phyloP scores from a whole-genome alignment of 2,329 filamentous ascomycete species.

The Fulvia fulva region DNA sequence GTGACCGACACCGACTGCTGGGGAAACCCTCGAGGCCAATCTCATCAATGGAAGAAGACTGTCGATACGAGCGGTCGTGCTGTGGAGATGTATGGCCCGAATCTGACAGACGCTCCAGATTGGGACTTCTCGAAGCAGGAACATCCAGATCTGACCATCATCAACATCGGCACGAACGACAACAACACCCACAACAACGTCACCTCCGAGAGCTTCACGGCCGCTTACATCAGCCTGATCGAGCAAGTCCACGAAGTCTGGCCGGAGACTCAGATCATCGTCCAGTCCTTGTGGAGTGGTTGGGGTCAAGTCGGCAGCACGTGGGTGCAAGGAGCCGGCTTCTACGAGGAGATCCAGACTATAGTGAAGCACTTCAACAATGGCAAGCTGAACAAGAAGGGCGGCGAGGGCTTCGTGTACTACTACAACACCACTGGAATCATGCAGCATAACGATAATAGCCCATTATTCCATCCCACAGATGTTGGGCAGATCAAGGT shows the following conservation, averaged over 20 bases:
- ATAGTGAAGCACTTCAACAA: conserved; percentile 45
- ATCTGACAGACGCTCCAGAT: conserved; percentile 25
- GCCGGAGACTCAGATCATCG: conserved; percentile 41
- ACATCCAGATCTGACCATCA: conserved; percentile 39
- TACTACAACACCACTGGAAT: conserved; percentile 61
- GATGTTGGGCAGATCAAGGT: conserved; percentile 60
- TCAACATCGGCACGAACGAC: conserved; percentile 46
- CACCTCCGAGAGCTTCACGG: conserved; percentile 35
- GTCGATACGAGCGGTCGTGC: conserved; percentile 52
- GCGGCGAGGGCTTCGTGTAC: conserved; percentile 49
- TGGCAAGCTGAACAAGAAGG: conserved; percentile 39
- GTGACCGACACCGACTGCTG: conserved; percentile 55
- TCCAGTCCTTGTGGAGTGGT: conserved; percentile 52
- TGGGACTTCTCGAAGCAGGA: conserved; percentile 32
- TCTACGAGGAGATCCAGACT: conserved; percentile 49
- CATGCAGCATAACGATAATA: conserved; percentile 59
- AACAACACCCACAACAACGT: conserved; percentile 47
- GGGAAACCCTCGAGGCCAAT: conserved; percentile 41
- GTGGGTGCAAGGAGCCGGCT: conserved; percentile 44
- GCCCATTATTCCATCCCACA: conserved; percentile 56
- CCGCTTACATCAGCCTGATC: conserved; percentile 42
- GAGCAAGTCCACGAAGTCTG: conserved; percentile 39
- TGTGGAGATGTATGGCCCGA: conserved; percentile 38
- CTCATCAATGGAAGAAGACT: conserved; percentile 57
- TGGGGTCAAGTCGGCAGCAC: conserved; percentile 51